Base-by-base conservation (phyloP, 2,329 filamentous ascomycete species). In the Cordyceps farinosa region DNA sequence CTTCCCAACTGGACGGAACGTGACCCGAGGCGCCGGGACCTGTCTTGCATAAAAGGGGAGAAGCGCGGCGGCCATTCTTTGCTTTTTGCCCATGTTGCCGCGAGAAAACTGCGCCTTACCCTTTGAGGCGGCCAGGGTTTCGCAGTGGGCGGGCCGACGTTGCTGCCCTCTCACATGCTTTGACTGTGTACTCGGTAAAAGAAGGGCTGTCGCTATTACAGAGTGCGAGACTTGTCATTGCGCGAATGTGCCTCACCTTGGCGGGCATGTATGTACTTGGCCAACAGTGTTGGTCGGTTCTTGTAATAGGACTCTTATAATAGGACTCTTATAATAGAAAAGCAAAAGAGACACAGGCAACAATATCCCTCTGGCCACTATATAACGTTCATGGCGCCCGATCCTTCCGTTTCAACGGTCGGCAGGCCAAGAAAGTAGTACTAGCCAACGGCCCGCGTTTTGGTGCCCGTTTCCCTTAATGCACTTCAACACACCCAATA, bases 81-180 rank as follows among this genome's bases (percentile, higher is more conserved):
- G 56, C 44, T 59, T 59, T 32, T 59, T 40, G 13, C 57, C 57
- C 56, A 67, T 68, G 67, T 68, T 69, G 53, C 40, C 68, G 64
- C 67, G 68, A 68, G 67, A 61, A 34, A 68, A 68, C 65, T 50
- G 48, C 52, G 57, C 67, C 51, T 66, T 66, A 29, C 68, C 66
- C 30, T 15, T 65, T 66, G 51, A 15, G 66, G 58, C 30, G 27
- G 38, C 22, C 36, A 38, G 11, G 11, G 22, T 22, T 9, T 10
- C 36, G 36, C 9, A 9, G 11, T 9, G 36, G 7, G 7, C 36
- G 22, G 22, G 22, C 22, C 22, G 22, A 22, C 22, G 22, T 22
- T 22, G 22, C 22, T 22, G 22, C 22, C 22, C 22, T 7, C 36
- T 56, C 36, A 40, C 36, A 29, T 54, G 34, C 27, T 53, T 53